Conservation (phyloP, 1,284 basidiomycete genomes). For the Pholiota adiposa region DNA sequence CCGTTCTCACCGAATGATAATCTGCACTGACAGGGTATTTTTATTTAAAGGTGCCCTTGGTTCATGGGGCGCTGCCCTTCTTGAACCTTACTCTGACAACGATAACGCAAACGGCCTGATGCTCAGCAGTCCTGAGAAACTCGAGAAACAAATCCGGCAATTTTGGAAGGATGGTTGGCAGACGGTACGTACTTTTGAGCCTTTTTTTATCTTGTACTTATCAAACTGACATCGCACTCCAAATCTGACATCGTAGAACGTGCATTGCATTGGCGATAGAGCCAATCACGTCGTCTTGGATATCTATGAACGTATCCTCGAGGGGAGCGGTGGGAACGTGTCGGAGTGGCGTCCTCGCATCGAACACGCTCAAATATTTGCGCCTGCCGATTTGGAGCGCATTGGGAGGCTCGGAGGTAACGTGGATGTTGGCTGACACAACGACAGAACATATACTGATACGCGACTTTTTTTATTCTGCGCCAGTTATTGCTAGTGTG, state of each 20-base stretch:
- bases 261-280: slow-evolving; percentile 91
- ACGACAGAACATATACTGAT: no score
- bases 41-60: slow-evolving; percentile 74
- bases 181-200: slow-evolving; percentile 55
- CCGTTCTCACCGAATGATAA: not conserved
- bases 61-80: slow-evolving; percentile 88
- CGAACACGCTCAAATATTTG: slow-evolving; percentile 92
- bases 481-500: slow-evolving; percentile 84
- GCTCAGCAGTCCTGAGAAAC: slow-evolving; percentile 54
- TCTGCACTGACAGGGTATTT: not conserved
- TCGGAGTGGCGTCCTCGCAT: slow-evolving; percentile 71
- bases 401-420: slow-evolving; percentile 74
- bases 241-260: slow-evolving; percentile 53
- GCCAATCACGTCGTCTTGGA: slow-evolving; percentile 85
- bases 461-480: not conserved
- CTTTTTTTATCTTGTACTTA: no score
- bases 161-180: slow-evolving; percentile 76
- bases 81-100: slow-evolving; percentile 85
- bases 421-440: not conserved
- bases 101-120: slow-evolving; percentile 74
- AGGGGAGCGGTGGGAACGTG: slow-evolving; percentile 38
- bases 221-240: not conserved
- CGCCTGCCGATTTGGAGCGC: slow-evolving; percentile 67
- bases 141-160: slow-evolving; percentile 59
- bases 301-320: slow-evolving; percentile 66